These are phyloP conservation scores for Hydrangea macrophylla DNA, from an alignment of 148 eudicot genomes.

Conservation along the genomic window DNA sequence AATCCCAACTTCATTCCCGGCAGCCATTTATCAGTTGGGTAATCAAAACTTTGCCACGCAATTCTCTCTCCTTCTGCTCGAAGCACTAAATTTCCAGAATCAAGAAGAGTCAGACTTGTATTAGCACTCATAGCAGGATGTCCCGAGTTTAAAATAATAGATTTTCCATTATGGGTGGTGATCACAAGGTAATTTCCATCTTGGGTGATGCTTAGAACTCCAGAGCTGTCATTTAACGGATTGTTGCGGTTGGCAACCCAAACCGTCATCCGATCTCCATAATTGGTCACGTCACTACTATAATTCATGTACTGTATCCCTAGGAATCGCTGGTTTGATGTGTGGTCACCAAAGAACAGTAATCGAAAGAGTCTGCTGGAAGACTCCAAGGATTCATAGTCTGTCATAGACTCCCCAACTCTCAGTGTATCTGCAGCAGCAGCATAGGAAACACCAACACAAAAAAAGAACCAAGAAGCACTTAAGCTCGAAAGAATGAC, in stretches of 20 bases:
- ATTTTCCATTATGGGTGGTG: no score
- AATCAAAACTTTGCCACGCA: conserved; percentile 32
- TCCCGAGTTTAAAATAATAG: not conserved
- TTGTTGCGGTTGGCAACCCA: conserved; percentile 1
- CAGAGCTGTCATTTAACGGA: not conserved
- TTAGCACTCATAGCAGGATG: not conserved
- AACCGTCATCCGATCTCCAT: not conserved
- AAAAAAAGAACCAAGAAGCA: not conserved
- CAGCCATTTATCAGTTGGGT: conserved; percentile 15
- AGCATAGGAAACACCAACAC: not conserved
- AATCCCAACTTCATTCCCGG: conserved; percentile 21
- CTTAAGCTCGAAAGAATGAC: no score
- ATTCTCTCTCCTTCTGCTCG: not conserved
- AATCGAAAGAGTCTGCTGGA: not conserved
- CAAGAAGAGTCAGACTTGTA: conserved; percentile 9
- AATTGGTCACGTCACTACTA: no score
- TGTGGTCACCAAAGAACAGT: not conserved
- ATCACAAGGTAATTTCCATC: not conserved
- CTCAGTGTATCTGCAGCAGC: not conserved
- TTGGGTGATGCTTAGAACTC: not conserved
- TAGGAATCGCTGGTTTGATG: not conserved
- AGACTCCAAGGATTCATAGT: not conserved
- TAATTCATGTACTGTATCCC: not conserved
- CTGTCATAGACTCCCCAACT: not conserved
- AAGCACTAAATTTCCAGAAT: conserved; percentile 20